Conservation (phyloP, 139 green algal species). For the Picochlorum sp. region DNA sequence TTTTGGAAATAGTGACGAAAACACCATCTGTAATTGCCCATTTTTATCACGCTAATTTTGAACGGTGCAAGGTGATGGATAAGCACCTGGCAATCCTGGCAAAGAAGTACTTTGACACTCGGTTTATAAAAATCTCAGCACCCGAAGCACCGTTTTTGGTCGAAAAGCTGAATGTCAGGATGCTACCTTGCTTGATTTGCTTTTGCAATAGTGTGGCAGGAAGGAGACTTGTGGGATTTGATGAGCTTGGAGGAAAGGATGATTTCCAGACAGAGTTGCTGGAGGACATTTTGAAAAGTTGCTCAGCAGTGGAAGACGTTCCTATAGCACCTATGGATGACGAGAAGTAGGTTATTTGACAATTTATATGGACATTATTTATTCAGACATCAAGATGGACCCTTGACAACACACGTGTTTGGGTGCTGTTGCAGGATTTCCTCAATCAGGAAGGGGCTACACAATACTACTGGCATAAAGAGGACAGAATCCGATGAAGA, state of each 20-base stretch:
- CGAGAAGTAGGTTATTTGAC: too few relatives aligned
- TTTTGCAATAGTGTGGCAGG: conserved; percentile 68
- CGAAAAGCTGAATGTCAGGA: conserved; percentile 80
- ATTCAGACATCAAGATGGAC: too few relatives aligned
- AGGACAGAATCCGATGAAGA: conserved; percentile 49
- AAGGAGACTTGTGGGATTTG: conserved; percentile 78
- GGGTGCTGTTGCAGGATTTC: too few relatives aligned
- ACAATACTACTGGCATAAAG: too few relatives aligned
- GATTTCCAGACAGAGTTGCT: conserved; percentile 19
- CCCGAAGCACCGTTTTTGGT: conserved; percentile 86
- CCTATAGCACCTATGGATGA: too few relatives aligned
- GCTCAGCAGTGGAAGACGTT: too few relatives aligned
- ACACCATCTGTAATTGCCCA: conserved; percentile 69
- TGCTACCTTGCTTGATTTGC: conserved; percentile 75
- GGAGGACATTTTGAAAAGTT: too few relatives aligned
- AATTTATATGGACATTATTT: too few relatives aligned
- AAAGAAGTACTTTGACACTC: conserved; percentile 72
- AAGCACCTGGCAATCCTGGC: conserved; percentile 71
- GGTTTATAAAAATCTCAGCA: conserved; percentile 85
- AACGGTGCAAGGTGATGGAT: conserved; percentile 93
- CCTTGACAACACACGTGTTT: too few relatives aligned
- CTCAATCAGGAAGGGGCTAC: too few relatives aligned
- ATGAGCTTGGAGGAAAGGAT: conserved; percentile 68
- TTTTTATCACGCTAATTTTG: conserved; percentile 95
- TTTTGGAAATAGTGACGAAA: conserved; percentile 81